phyloP scores from a whole-genome alignment of 805 yeast species.

The Kodamaea nitidulidarum region DNA sequence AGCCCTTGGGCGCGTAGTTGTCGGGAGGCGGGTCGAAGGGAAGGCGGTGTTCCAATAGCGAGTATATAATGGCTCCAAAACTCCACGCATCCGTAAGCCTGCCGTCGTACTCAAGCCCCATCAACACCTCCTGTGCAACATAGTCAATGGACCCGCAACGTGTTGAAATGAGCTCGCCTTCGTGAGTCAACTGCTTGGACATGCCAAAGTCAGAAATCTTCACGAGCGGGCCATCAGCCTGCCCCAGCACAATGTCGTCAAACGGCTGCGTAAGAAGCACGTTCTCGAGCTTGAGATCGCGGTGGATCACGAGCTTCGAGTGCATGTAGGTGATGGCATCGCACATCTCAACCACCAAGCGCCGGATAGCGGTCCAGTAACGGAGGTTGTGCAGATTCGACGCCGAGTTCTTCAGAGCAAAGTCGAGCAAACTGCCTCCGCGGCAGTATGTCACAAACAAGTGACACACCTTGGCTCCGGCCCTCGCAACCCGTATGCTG shows the following conservation, averaged over 20 bases:
- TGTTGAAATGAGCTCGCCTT: conserved; percentile 66
- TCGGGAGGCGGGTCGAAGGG: conserved; percentile 88
- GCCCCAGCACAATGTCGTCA: conserved; percentile 15
- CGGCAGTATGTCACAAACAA: conserved; percentile 59
- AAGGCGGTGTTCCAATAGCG: conserved; percentile 76
- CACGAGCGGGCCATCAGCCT: conserved; percentile 34
- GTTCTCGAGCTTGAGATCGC: conserved; percentile 90
- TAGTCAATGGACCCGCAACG: conserved; percentile 97
- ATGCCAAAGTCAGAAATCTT: conserved; percentile 87
- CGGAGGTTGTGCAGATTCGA: conserved; percentile 23
- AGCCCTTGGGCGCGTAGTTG: conserved; percentile 25
- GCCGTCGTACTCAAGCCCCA: conserved; percentile 92
- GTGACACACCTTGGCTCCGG: conserved; percentile 16
- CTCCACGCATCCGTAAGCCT: conserved; percentile 93
- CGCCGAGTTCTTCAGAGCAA: conserved; percentile 25
- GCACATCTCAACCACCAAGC: conserved; percentile 67
- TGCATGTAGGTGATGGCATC: conserved; percentile 74
- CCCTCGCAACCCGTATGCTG: conserved; percentile 18
- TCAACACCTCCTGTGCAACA: conserved; percentile 87
- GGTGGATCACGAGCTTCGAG: conserved; percentile 64
- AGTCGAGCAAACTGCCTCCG: conserved; percentile 83
- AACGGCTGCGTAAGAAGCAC: conserved; percentile 44
- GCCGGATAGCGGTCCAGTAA: conserved; percentile 50
- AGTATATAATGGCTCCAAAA: conserved; percentile 83
- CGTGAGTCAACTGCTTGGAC: conserved; percentile 61